Evolutionary conservation across 345 rosid genomes (phyloP).

Genomic region (Excoecaria agallocha): DNA sequence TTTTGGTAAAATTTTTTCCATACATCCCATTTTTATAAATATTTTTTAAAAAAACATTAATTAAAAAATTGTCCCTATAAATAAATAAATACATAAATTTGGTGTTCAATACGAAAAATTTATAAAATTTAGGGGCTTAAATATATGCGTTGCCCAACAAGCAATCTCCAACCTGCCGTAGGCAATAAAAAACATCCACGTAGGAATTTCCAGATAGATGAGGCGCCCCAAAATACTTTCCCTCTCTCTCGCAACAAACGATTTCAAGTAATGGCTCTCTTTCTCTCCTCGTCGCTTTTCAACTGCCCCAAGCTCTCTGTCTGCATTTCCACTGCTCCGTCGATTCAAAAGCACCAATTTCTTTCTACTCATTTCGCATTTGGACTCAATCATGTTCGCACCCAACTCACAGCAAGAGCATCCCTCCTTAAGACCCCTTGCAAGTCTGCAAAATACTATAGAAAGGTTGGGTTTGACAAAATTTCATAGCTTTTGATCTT

Average conservation of each 20-base stretch:
- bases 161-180: background rate
- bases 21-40: too few relatives aligned
- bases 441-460: constrained; percentile 26
- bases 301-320: constrained; percentile 31
- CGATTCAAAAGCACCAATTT: constrained; percentile 23
- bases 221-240: constrained; percentile 51
- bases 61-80: too few relatives aligned
- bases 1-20: too few relatives aligned
- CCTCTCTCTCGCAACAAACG: constrained; percentile 14
- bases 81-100: too few relatives aligned
- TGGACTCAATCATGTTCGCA: constrained; percentile 19
- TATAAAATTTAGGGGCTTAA: too few relatives aligned
- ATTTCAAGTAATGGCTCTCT: constrained; percentile 52
- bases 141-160: too few relatives aligned
- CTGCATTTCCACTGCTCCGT: constrained; percentile 22
- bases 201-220: constrained; percentile 34
- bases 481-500: background rate
- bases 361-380: constrained; percentile 36
- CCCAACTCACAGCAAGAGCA: constrained; percentile 19
- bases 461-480: constrained; percentile 31
- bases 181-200: constrained; percentile 31
- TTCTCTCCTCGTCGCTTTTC: constrained; percentile 45
- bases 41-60: too few relatives aligned
- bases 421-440: constrained; percentile 30
- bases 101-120: too few relatives aligned